phyloP scores from a whole-genome alignment of 176 grass and related monocot genomes.

The Zea luxurians region DNA sequence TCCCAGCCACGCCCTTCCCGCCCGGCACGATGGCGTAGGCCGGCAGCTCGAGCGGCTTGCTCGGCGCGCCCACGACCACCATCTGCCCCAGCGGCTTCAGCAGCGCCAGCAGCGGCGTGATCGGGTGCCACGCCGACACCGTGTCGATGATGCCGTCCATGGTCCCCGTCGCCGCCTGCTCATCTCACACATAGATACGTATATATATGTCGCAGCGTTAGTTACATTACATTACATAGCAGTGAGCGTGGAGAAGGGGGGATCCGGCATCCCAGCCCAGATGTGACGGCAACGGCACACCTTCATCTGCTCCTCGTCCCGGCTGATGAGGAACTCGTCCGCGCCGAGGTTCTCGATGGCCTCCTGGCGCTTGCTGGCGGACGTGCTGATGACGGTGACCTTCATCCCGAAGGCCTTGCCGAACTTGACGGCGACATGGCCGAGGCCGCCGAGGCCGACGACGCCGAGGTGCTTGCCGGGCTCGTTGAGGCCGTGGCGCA shows the following conservation, averaged over 20 bases:
- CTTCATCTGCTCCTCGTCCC: conserved; percentile 54
- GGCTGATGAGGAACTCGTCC: conserved; percentile 65
- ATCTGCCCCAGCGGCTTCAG: conserved; percentile 61
- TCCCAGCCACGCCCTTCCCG: conserved; percentile 59
- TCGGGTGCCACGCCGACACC: conserved; percentile 61
- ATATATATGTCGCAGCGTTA: background rate
- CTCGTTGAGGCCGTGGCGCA: conserved; percentile 50
- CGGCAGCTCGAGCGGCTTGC: conserved; percentile 60
- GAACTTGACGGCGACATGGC: conserved; percentile 74
- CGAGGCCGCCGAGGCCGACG: conserved; percentile 67
- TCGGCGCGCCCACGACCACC: conserved; percentile 58
- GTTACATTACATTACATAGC: background rate
- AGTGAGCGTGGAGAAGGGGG: background rate
- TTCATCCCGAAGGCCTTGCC: conserved; percentile 70
- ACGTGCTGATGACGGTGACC: conserved; percentile 74
- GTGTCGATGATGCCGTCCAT: conserved; percentile 80
- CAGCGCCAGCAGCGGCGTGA: conserved; percentile 48
- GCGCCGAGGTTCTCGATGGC: conserved; percentile 57
- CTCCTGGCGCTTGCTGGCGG: conserved; percentile 51
- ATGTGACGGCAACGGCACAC: too few relatives aligned
- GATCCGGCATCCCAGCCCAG: too few relatives aligned
- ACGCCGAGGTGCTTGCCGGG: conserved; percentile 69
- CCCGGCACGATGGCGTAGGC: conserved; percentile 52
- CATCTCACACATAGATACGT: background rate
- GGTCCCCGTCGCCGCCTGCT: conserved; percentile 37